A percentile compares a stretch with the other conserved stretches of the same genome.
Conservation (phyloP, 2,329 filamentous ascomycete genomes). For the Sphaerulina vaccinii region DNA sequence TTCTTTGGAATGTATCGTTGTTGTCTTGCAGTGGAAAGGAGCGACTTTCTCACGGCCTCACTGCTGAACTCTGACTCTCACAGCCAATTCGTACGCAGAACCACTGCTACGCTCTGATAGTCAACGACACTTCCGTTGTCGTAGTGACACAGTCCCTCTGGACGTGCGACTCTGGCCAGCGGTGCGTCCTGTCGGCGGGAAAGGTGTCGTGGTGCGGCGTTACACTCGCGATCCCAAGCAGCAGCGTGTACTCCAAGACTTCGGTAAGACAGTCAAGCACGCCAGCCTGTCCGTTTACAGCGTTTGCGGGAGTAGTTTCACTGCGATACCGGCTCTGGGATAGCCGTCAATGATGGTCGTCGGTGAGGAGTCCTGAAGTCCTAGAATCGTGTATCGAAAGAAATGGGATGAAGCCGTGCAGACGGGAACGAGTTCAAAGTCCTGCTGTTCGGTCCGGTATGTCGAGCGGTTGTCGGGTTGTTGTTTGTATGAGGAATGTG, state of each 20-base stretch:
- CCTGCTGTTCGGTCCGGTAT: neutral
- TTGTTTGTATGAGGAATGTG: conserved; percentile 9
- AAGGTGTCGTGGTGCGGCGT: neutral
- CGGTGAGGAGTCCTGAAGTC: neutral
- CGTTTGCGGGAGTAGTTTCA: neutral
- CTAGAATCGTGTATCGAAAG: neutral
- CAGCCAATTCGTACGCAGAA: neutral
- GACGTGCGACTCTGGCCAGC: neutral
- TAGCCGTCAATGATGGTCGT: neutral
- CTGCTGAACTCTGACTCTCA: too few relatives aligned
- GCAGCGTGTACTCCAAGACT: conserved; percentile 1
- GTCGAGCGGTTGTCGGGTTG: conserved; percentile 4
- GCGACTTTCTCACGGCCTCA: too few relatives aligned
- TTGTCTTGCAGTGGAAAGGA: too few relatives aligned
- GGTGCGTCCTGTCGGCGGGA: neutral
- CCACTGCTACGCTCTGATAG: neutral
- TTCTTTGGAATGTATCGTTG: neutral
- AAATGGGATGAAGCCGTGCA: neutral
- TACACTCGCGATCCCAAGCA: neutral
- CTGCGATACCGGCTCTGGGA: conserved; percentile 4
- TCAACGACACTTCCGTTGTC: neutral
- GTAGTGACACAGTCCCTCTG: neutral
- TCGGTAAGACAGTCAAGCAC: neutral
- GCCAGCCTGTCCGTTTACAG: neutral
- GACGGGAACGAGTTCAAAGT: neutral